Evolutionary conservation across 148 eudicot genomes (phyloP).

Genomic region (Dianthus caryophyllus): DNA sequence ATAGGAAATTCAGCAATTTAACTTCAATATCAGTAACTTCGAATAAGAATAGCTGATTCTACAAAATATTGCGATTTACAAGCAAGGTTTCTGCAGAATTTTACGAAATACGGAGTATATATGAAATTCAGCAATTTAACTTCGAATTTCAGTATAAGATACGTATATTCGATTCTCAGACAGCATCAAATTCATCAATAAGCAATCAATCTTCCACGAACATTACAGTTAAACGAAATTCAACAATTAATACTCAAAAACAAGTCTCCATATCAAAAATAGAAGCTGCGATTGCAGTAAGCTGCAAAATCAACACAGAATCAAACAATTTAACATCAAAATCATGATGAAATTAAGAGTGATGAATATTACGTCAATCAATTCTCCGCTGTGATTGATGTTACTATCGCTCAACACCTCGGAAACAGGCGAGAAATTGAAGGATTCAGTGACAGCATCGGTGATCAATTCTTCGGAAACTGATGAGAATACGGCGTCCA

Average conservation of each 20-base stretch:
- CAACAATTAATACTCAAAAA: background rate
- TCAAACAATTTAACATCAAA: background rate
- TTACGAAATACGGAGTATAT: background rate
- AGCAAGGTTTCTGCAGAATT: background rate
- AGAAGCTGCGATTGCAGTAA: background rate
- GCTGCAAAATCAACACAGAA: background rate
- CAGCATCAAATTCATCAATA: background rate
- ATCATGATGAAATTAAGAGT: background rate
- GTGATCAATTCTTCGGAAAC: constrained; percentile 31
- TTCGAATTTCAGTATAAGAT: no score
- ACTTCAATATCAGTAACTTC: no score
- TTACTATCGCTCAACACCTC: constrained; percentile 29
- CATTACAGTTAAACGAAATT: background rate
- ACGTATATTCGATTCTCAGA: background rate
- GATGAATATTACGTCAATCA: constrained; percentile 31
- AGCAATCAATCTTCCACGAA: background rate
- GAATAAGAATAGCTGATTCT: no score
- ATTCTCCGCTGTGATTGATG: constrained; percentile 17
- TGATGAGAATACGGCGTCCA: constrained; percentile 37
- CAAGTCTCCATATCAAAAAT: background rate
- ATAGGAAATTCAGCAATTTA: no score
- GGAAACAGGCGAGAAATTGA: constrained; percentile 21
- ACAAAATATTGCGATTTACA: no score
- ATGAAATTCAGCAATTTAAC: no score
- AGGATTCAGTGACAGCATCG: constrained; percentile 27